Evolutionary conservation across 495 filamentous ascomycete species (phyloP).

Genomic region (Endocarpon pusillum): DNA sequence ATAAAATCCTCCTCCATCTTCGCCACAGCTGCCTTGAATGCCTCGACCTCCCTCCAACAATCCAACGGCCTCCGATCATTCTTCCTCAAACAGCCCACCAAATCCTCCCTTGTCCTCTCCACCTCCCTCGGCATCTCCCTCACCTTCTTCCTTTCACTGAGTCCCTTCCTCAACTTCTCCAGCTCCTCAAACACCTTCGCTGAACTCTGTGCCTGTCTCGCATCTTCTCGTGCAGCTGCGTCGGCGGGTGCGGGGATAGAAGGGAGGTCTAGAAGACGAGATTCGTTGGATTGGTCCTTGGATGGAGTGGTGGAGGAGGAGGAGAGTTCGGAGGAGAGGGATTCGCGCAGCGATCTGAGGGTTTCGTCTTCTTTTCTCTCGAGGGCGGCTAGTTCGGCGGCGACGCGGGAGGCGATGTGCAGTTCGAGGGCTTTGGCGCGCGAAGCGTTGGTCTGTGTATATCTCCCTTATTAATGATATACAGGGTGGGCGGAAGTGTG

Average conservation of each 20-base stretch:
- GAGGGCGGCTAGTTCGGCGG: slow-evolving; percentile 64
- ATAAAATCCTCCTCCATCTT: slow-evolving; percentile 74
- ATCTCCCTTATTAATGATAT: slow-evolving; percentile 5
- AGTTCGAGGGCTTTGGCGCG: slow-evolving; percentile 72
- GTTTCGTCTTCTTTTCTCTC: slow-evolving; percentile 42
- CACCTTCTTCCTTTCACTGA: slow-evolving; percentile 60
- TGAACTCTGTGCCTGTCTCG: no score
- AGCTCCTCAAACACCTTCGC: slow-evolving; percentile 55
- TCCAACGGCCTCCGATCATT: slow-evolving; percentile 84
- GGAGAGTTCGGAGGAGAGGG: slow-evolving; percentile 21
- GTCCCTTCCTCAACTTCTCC: slow-evolving; percentile 55
- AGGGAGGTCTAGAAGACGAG: no score
- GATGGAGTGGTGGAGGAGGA: no score
- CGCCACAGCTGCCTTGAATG: slow-evolving; percentile 74
- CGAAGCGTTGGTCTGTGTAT: slow-evolving; percentile 60
- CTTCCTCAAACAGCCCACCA: slow-evolving; percentile 65
- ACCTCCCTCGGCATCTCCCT: slow-evolving; percentile 45
- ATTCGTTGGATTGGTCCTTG: no score
- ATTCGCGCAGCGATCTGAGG: slow-evolving; percentile 26
- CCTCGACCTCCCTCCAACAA: slow-evolving; percentile 89
- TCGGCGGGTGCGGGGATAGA: no score
- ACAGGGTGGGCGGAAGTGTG: neutral
- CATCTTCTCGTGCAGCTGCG: slow-evolving; percentile 7
- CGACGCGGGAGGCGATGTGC: slow-evolving; percentile 74
- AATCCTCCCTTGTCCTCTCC: slow-evolving; percentile 53